Conservation (phyloP, 176 grass and related monocot genomes). For the Echinochloa phyllopogon region DNA sequence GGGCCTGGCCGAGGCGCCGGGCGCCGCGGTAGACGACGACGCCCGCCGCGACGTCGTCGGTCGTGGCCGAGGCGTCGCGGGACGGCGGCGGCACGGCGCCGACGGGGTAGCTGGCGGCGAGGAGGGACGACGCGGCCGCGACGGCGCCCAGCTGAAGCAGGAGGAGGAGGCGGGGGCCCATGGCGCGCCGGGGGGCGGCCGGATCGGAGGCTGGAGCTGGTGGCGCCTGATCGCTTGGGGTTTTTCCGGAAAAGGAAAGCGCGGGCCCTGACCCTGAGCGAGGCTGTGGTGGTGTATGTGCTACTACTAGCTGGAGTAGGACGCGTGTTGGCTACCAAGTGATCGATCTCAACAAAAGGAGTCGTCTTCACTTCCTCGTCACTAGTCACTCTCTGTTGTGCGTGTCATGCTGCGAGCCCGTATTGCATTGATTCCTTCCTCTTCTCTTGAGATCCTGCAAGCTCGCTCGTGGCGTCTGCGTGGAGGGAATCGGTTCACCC, state of each 20-base stretch:
- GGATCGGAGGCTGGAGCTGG: not conserved
- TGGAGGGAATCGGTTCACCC: too few relatives aligned
- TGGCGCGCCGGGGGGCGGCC: not conserved
- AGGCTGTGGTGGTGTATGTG: not conserved
- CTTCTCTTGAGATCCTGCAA: too few relatives aligned
- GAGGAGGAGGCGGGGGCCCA: not conserved
- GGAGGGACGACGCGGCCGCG: not conserved
- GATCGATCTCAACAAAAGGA: too few relatives aligned
- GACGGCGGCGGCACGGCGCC: not conserved
- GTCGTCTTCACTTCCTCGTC: too few relatives aligned
- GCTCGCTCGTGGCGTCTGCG: too few relatives aligned
- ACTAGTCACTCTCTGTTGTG: not conserved
- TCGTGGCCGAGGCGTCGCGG: not conserved
- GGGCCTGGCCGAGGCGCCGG: not conserved
- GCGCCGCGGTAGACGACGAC: not conserved
- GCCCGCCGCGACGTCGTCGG: not conserved
- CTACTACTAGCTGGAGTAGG: not conserved
- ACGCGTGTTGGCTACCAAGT: not conserved
- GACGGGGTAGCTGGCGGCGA: not conserved
- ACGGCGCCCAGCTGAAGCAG: not conserved
- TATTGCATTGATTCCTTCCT: too few relatives aligned
- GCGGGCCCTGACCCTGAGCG: not conserved
- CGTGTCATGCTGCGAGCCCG: too few relatives aligned
- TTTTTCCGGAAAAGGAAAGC: not conserved
- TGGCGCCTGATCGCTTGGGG: not conserved